A percentile compares a stretch with the other conserved stretches of the same genome.
These are phyloP conservation scores for barley (Hordeum vulgare) DNA, from an alignment of 176 grass and related monocot species.

Conservation along the genomic window DNA sequence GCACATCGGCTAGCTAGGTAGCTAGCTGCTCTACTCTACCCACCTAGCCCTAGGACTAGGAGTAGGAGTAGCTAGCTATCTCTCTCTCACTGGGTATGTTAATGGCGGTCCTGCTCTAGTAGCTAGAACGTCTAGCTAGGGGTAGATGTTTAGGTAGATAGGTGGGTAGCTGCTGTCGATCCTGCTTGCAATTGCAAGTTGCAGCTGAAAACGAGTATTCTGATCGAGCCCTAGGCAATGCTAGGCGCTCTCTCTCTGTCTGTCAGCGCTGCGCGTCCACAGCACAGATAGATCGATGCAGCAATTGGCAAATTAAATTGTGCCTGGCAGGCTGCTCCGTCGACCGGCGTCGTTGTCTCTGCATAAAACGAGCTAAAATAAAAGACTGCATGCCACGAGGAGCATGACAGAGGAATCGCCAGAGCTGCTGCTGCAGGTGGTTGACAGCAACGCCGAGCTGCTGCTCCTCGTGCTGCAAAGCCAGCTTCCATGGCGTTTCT, in stretches of 20 bases:
- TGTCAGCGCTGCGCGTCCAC: not conserved
- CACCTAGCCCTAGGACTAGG: too few relatives aligned
- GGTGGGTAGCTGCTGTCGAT: not conserved
- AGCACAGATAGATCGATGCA: not conserved
- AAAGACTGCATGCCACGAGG: too few relatives aligned
- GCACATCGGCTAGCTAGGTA: not conserved
- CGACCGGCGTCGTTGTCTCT: not conserved
- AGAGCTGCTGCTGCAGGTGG: too few relatives aligned
- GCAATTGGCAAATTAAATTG: not conserved
- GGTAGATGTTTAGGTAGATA: too few relatives aligned
- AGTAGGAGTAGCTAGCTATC: too few relatives aligned
- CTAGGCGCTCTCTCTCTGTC: not conserved
- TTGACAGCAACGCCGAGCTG: too few relatives aligned
- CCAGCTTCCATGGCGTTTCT: too few relatives aligned
- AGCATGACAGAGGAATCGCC: too few relatives aligned
- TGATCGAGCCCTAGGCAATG: not conserved
- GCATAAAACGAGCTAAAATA: too few relatives aligned
- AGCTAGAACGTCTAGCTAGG: not conserved
- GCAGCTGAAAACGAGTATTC: not conserved
- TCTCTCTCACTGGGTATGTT: not conserved
- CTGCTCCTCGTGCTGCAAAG: too few relatives aligned
- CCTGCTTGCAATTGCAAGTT: conserved; percentile 4
- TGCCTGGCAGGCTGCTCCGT: not conserved
- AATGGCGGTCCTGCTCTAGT: not conserved
- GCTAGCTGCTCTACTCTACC: not conserved